Conservation (phyloP, 2,329 filamentous ascomycete genomes). For the Aspergillus tamarii region DNA sequence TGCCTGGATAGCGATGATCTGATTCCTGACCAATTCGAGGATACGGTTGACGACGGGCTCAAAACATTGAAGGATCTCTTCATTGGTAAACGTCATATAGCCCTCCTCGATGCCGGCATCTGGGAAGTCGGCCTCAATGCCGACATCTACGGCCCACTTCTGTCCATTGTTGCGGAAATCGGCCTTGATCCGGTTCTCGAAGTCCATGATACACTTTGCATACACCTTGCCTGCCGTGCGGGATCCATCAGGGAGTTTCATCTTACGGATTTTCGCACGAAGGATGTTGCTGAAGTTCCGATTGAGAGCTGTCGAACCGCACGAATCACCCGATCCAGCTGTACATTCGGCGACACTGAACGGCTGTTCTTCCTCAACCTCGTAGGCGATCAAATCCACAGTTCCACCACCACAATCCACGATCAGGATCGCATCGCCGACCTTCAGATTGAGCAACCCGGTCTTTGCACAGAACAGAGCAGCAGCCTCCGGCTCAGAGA, state of each 20-base stretch:
- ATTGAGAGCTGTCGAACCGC: slow-evolving; percentile 96
- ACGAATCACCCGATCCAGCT: slow-evolving; percentile 94
- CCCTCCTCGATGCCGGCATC: slow-evolving; percentile 98
- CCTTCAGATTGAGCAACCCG: slow-evolving; percentile 90
- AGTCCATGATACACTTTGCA: slow-evolving; percentile 99
- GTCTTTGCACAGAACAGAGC: slow-evolving; percentile 98
- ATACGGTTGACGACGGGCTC: slow-evolving; percentile 98
- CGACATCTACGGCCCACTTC: slow-evolving; percentile 98
- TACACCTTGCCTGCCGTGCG: slow-evolving; percentile 98
- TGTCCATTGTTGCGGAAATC: slow-evolving; percentile 99
- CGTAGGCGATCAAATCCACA: slow-evolving; percentile 97
- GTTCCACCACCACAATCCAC: slow-evolving; percentile 98
- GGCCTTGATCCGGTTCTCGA: slow-evolving; percentile 99
- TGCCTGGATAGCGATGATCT: slow-evolving; percentile 98
- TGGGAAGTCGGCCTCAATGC: slow-evolving; percentile 96
- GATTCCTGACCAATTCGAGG: slow-evolving; percentile 91
- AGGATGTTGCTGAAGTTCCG: slow-evolving; percentile 98
- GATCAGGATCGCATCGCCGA: slow-evolving; percentile 97
- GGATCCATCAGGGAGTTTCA: slow-evolving; percentile 96
- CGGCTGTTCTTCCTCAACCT: slow-evolving; percentile 95
- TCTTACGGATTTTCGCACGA: slow-evolving; percentile 96
- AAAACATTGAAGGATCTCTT: slow-evolving; percentile 98
- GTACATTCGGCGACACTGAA: slow-evolving; percentile 98
- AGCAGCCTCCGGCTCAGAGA: slow-evolving; percentile 95
- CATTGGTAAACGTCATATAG: slow-evolving; percentile 99